A percentile compares a stretch with the other conserved stretches of the same genome.
Evolutionary conservation across 495 filamentous ascomycete genomes (phyloP).

Genomic region (Neurospora tetrasperma): DNA sequence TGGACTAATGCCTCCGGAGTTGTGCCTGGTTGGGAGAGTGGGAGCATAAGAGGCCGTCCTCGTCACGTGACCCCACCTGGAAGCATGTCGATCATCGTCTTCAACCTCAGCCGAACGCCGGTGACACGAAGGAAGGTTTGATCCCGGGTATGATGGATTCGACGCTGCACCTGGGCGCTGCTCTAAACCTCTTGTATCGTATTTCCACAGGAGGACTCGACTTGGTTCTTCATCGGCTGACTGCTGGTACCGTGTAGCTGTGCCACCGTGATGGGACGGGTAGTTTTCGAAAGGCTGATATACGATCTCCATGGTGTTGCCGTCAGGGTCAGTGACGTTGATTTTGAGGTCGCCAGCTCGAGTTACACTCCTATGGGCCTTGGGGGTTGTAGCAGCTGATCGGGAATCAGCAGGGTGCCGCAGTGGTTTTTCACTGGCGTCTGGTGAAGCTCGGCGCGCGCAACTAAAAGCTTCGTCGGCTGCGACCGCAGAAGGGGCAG

Average conservation of each 20-base stretch:
- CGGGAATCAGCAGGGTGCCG: conserved; percentile 13
- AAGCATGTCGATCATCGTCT: neutral
- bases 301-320: conserved; percentile 41
- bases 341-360: conserved; percentile 24
- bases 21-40: conserved; percentile 22
- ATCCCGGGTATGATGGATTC: neutral
- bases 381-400: conserved; percentile 11
- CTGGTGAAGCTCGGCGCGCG: conserved; percentile 32
- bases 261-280: conserved; percentile 22
- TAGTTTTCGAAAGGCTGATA: conserved; percentile 25
- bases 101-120: neutral
- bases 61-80: neutral
- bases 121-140: neutral
- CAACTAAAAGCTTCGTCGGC: conserved; percentile 35
- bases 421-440: conserved; percentile 7
- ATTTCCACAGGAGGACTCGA: conserved; percentile 41
- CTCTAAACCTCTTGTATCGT: conserved; percentile 28
- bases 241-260: conserved; percentile 22
- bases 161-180: neutral
- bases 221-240: conserved; percentile 32
- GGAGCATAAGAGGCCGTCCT: conserved; percentile 18
- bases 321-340: conserved; percentile 38
- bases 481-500: conserved; percentile 28
- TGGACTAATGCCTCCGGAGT: conserved; percentile 28
- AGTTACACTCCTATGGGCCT: conserved; percentile 8